phyloP scores from a whole-genome alignment of 2,329 filamentous ascomycete species.

The Penicillium olsonii region DNA sequence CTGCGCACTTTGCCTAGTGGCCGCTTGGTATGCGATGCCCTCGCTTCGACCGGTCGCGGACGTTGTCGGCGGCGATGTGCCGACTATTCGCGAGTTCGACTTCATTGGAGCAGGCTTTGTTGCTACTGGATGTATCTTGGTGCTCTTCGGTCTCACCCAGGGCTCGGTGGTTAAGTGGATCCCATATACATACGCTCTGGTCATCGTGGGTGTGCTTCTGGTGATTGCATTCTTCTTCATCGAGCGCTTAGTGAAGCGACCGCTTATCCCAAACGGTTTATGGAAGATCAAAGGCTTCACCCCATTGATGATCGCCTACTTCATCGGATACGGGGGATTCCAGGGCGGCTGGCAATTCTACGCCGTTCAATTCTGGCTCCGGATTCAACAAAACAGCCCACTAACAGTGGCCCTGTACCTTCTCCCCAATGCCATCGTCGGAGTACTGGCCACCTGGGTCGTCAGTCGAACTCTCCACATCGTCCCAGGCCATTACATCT shows the following conservation, averaged over 20 bases:
- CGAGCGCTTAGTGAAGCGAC: conserved; percentile 44
- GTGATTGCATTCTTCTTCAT: conserved; percentile 48
- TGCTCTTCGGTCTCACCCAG: conserved; percentile 59
- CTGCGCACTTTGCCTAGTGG: conserved; percentile 31
- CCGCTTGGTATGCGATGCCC: conserved; percentile 40
- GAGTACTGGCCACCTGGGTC: conserved; percentile 44
- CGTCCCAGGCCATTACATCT: conserved; percentile 46
- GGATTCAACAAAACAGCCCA: conserved; percentile 35
- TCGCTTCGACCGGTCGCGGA: conserved; percentile 27
- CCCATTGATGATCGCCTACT: conserved; percentile 42
- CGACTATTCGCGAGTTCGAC: conserved; percentile 25
- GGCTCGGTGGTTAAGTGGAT: conserved; percentile 50
- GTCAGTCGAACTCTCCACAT: conserved; percentile 45
- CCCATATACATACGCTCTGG: conserved; percentile 48
- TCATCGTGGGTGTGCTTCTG: conserved; percentile 49
- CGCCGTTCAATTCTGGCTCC: conserved; percentile 37
- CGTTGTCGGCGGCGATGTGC: conserved; percentile 21
- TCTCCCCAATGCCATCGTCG: conserved; percentile 45
- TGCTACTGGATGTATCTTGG: conserved; percentile 35
- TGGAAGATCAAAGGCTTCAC: conserved; percentile 45
- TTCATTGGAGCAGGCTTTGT: conserved; percentile 46
- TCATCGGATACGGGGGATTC: conserved; percentile 45
- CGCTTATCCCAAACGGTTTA: conserved; percentile 45
- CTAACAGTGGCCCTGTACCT: conserved; percentile 45
- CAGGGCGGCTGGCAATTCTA: conserved; percentile 40